Percentiles rank a stretch among this genome's conserved stretches.
These are phyloP conservation scores for Rhodotorula diobovata DNA, from an alignment of 768 basidiomycete species.

Conservation along the genomic window DNA sequence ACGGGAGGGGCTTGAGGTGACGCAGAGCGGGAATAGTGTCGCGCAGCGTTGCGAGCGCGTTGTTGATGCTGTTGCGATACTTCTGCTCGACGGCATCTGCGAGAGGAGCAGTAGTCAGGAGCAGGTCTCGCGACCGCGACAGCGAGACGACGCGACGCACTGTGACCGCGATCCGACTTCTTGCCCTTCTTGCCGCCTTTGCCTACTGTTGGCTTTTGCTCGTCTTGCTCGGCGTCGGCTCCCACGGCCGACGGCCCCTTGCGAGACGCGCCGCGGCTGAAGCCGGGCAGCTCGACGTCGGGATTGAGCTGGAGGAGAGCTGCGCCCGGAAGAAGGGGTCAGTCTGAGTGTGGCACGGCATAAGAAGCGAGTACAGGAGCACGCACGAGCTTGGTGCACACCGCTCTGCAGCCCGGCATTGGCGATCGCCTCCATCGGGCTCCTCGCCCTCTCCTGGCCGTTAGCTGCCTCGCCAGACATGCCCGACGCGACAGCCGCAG, in stretches of 20 bases:
- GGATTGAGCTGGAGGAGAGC: conserved; percentile 19
- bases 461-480: too few species aligned
- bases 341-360: background rate
- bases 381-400: conserved; percentile 23
- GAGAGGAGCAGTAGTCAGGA: background rate
- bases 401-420: conserved; percentile 24
- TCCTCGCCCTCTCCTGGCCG: background rate
- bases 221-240: background rate
- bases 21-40: conserved; percentile 40
- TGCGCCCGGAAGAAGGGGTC: background rate
- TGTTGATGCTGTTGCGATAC: conserved; percentile 42
- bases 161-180: conserved; percentile 26
- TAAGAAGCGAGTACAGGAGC: background rate
- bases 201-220: background rate
- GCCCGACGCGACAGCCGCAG: background rate
- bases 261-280: background rate
- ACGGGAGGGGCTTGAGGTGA: conserved; percentile 40
- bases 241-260: background rate
- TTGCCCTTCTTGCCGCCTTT: conserved; percentile 25
- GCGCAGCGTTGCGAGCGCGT: conserved; percentile 36
- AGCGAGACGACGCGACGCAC: background rate
- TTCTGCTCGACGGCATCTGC: conserved; percentile 40
- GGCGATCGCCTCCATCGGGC: conserved; percentile 30
- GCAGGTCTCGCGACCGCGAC: too few species aligned
- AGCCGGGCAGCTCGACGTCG: background rate